These are phyloP conservation scores for Clarireedia paspali DNA, from an alignment of 2,329 filamentous ascomycete genomes.

Conservation along the genomic window DNA sequence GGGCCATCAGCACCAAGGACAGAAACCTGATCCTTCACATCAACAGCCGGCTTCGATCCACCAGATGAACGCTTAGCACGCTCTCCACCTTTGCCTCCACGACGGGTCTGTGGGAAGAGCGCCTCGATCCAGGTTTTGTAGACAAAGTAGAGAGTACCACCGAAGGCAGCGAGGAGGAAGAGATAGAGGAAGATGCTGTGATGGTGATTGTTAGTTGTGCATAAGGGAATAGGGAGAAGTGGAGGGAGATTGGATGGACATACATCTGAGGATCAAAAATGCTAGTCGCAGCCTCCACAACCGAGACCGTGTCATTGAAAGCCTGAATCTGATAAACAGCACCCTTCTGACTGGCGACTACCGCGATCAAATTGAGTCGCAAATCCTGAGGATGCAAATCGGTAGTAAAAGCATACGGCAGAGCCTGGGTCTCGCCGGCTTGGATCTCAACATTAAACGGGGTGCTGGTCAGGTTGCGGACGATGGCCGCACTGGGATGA, in stretches of 20 bases:
- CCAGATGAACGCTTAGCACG: constrained; percentile 50
- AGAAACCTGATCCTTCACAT: constrained; percentile 45
- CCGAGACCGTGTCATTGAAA: constrained; percentile 73
- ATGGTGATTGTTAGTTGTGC: constrained; percentile 8
- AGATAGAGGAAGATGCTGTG: constrained; percentile 93
- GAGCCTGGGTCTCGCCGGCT: constrained; percentile 64
- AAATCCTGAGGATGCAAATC: constrained; percentile 93
- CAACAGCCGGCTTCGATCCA: constrained; percentile 61
- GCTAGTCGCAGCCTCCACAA: constrained; percentile 86
- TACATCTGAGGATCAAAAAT: constrained; percentile 96
- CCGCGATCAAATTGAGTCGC: constrained; percentile 65
- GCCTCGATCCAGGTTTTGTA: constrained; percentile 97
- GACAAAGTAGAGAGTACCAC: constrained; percentile 83
- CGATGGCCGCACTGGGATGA: constrained; percentile 44
- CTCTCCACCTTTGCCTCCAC: constrained; percentile 28
- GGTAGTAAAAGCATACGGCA: constrained; percentile 78
- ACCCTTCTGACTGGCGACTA: constrained; percentile 61
- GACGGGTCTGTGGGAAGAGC: constrained; percentile 87
- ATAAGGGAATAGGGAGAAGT: background rate
- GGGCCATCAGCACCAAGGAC: constrained; percentile 51
- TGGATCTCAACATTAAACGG: constrained; percentile 68
- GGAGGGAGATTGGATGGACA: constrained; percentile 29
- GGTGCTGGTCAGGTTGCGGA: constrained; percentile 79
- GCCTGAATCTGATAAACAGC: constrained; percentile 68
- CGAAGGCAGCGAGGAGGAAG: constrained; percentile 73